A percentile compares a stretch with the other conserved stretches of the same genome.
Conservation (phyloP, 768 basidiomycete species). For the Lactarius hengduanensis region DNA sequence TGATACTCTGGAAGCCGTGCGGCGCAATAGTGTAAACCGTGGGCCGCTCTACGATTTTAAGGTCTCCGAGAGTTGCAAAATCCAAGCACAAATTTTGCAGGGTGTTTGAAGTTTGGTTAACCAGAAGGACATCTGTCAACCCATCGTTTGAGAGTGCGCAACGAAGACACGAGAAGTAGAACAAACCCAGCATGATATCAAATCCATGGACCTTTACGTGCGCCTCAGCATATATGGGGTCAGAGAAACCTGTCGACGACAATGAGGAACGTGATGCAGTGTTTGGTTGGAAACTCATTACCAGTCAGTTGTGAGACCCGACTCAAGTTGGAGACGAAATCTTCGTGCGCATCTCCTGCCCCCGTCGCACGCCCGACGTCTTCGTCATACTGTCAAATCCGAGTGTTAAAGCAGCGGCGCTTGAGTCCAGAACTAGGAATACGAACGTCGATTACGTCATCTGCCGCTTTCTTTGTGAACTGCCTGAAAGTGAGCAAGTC, state of each 20-base stretch:
- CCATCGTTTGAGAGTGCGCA: slow-evolving; percentile 2
- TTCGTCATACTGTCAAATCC: slow-evolving; percentile 65
- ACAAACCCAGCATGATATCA: slow-evolving; percentile 85
- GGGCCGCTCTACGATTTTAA: slow-evolving; percentile 97
- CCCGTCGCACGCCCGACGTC: slow-evolving; percentile 92
- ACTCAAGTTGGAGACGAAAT: slow-evolving; percentile 92
- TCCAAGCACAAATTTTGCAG: slow-evolving; percentile 96
- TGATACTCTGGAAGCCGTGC: slow-evolving; percentile 97
- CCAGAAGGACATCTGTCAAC: slow-evolving; percentile 80
- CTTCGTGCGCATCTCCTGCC: slow-evolving; percentile 76
- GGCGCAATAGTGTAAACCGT: slow-evolving; percentile 91
- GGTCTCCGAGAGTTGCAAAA: slow-evolving; percentile 94
- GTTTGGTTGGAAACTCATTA: slow-evolving; percentile 33
- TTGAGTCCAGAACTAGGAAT: slow-evolving; percentile 28
- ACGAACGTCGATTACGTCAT: slow-evolving; percentile 70
- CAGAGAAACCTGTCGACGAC: slow-evolving; percentile 75
- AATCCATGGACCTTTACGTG: slow-evolving; percentile 98
- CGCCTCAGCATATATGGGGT: slow-evolving; percentile 97
- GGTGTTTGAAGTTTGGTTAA: slow-evolving; percentile 93
- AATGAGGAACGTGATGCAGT: slow-evolving; percentile 9
- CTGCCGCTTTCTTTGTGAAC: slow-evolving; percentile 87
- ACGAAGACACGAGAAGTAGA: not conserved
- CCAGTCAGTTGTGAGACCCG: slow-evolving; percentile 93
- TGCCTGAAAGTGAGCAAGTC: slow-evolving; percentile 91
- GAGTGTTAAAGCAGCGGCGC: not conserved